Evolutionary conservation across 2,329 filamentous ascomycete genomes (phyloP).

Genomic region (Colletotrichum chrysophilum): DNA sequence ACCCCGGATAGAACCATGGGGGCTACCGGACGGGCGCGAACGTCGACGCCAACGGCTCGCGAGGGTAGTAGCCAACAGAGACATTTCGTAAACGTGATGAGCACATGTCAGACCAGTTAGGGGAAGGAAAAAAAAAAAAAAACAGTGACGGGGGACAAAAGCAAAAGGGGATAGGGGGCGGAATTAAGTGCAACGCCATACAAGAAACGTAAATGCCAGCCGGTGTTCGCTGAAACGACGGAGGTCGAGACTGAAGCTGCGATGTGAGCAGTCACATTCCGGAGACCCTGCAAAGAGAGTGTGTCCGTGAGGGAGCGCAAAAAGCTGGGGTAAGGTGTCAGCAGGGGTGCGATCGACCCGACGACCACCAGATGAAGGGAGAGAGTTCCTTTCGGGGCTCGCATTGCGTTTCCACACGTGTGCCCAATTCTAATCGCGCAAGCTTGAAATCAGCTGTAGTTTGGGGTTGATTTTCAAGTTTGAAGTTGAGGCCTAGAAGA

Average conservation of each 20-base stretch:
- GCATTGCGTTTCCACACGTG: not conserved
- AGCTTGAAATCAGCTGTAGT: not conserved
- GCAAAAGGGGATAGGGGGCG: not conserved
- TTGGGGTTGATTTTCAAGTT: not conserved
- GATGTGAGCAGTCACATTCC: conserved; percentile 21
- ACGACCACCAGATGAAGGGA: not conserved
- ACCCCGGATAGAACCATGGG: not conserved
- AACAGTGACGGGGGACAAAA: not conserved
- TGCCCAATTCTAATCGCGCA: not conserved
- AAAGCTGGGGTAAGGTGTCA: conserved; percentile 2
- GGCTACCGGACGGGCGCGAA: not conserved
- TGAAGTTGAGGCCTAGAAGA: not conserved
- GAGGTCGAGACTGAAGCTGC: not conserved
- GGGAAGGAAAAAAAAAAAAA: not conserved
- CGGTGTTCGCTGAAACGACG: not conserved
- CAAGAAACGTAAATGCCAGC: not conserved
- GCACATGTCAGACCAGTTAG: conserved; percentile 5
- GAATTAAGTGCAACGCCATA: not conserved
- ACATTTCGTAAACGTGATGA: not conserved
- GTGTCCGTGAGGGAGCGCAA: not conserved
- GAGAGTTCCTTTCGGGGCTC: not conserved
- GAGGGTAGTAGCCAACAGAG: not conserved
- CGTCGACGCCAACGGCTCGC: not conserved
- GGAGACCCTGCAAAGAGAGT: not conserved
- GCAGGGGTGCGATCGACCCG: not conserved